Evolutionary conservation across 2,329 filamentous ascomycete species (phyloP).

Genomic region (Boeremia lycopersici): DNA sequence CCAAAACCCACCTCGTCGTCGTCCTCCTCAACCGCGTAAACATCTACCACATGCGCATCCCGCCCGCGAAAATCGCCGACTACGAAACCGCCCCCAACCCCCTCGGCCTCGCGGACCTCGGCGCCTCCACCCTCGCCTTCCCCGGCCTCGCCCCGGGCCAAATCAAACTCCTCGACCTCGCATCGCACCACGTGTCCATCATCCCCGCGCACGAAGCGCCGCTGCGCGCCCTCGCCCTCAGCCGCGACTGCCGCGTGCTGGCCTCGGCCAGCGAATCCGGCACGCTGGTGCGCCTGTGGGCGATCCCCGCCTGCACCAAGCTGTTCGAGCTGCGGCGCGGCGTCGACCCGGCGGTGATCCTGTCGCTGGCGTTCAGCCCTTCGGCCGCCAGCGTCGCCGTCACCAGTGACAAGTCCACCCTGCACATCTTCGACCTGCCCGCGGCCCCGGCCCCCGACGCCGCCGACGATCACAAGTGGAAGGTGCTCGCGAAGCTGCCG

Average conservation of each 20-base stretch:
- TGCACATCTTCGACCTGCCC: slow-evolving; percentile 82
- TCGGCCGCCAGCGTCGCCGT: slow-evolving; percentile 80
- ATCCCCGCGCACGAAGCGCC: slow-evolving; percentile 86
- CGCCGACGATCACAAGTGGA: slow-evolving; percentile 68
- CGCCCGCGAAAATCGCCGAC: slow-evolving; percentile 70
- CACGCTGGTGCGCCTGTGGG: slow-evolving; percentile 85
- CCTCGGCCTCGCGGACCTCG: slow-evolving; percentile 78
- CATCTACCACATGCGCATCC: slow-evolving; percentile 78
- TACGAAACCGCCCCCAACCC: slow-evolving; percentile 90
- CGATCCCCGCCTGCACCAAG: slow-evolving; percentile 78
- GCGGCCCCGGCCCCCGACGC: slow-evolving; percentile 57
- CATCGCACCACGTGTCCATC: slow-evolving; percentile 84
- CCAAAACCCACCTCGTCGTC: slow-evolving; percentile 76
- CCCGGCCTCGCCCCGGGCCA: slow-evolving; percentile 88
- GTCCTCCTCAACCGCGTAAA: slow-evolving; percentile 82
- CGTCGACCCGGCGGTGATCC: slow-evolving; percentile 85
- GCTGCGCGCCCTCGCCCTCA: slow-evolving; percentile 79
- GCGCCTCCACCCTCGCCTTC: slow-evolving; percentile 75
- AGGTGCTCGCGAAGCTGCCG: slow-evolving; percentile 80
- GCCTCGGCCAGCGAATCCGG: slow-evolving; percentile 94
- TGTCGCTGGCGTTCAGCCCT: slow-evolving; percentile 86
- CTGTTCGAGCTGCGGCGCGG: slow-evolving; percentile 86
- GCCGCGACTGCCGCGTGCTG: slow-evolving; percentile 77
- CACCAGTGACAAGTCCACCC: slow-evolving; percentile 93
- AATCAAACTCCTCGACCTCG: slow-evolving; percentile 82